phyloP scores from a whole-genome alignment of 1,284 basidiomycete species.

The Boletus semigastroideus region DNA sequence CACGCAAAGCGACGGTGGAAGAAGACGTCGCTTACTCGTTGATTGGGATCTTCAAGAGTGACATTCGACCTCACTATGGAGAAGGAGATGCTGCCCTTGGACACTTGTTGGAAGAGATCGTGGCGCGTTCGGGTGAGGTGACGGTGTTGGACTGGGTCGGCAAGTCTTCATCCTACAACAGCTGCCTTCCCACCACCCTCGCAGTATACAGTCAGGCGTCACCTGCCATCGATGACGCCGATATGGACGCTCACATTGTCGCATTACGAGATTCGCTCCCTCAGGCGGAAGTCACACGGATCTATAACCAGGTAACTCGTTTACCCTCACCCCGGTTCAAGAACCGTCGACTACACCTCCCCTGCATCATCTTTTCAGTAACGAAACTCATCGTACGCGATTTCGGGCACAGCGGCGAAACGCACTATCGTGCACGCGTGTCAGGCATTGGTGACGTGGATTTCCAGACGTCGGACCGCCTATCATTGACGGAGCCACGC shows the following conservation, averaged over 20 bases:
- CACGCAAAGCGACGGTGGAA: too few species aligned
- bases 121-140: slow-evolving; percentile 4
- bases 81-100: slow-evolving; percentile 14
- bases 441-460: neutral
- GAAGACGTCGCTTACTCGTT: slow-evolving; percentile 13
- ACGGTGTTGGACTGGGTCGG: slow-evolving; percentile 7
- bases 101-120: slow-evolving; percentile 6
- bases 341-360: slow-evolving; percentile 1
- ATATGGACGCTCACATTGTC: neutral
- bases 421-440: neutral
- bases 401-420: neutral
- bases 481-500: neutral
- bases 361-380: neutral
- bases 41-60: slow-evolving; percentile 18
- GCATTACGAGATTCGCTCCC: neutral
- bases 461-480: neutral
- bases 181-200: neutral
- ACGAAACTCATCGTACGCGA: neutral
- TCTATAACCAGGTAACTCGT: neutral
- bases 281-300: neutral
- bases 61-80: slow-evolving; percentile 16
- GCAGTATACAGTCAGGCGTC: slow-evolving; percentile 6
- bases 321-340: neutral
- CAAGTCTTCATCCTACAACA: too few species aligned
- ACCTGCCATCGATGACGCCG: neutral